Percentiles rank a stretch among this genome's conserved stretches.
Evolutionary conservation across 1,284 basidiomycete genomes (phyloP).

Genomic region (Tilletiaria anomala): DNA sequence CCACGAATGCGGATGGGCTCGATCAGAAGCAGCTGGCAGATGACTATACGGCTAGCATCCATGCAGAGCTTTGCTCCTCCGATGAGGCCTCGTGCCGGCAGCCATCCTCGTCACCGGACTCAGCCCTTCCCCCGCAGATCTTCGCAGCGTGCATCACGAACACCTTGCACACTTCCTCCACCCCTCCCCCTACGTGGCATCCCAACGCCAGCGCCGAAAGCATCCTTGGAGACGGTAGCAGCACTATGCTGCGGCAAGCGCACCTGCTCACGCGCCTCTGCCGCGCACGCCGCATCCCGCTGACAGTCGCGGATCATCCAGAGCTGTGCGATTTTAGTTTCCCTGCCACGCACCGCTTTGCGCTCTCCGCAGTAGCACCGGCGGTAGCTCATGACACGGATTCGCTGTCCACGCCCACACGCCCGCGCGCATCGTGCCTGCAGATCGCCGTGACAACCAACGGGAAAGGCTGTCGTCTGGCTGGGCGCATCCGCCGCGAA

Average conservation of each 20-base stretch:
- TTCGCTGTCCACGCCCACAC: too few species aligned
- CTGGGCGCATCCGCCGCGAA: conserved; percentile 64
- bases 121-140: conserved; percentile 4
- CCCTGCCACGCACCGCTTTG: conserved; percentile 70
- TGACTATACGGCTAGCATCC: conserved; percentile 4
- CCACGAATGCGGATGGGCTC: conserved; percentile 1
- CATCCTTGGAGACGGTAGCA: neutral
- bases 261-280: conserved; percentile 21
- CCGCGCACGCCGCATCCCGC: conserved; percentile 48
- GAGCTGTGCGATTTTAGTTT: conserved; percentile 79
- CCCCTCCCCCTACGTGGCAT: neutral
- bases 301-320: conserved; percentile 77
- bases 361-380: conserved; percentile 12
- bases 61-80: neutral
- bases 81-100: conserved; percentile 4
- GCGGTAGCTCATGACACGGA: too few species aligned
- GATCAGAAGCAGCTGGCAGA: conserved; percentile 2
- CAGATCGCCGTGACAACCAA: conserved; percentile 85
- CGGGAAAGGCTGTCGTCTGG: conserved; percentile 75
- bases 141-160: conserved; percentile 37
- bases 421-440: conserved; percentile 47
- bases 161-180: conserved; percentile 11
- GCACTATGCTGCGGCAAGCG: conserved; percentile 6
- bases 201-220: neutral
- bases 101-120: neutral